phyloP scores from a whole-genome alignment of 208 protist genomes.

The Leishmania amazonensis region DNA sequence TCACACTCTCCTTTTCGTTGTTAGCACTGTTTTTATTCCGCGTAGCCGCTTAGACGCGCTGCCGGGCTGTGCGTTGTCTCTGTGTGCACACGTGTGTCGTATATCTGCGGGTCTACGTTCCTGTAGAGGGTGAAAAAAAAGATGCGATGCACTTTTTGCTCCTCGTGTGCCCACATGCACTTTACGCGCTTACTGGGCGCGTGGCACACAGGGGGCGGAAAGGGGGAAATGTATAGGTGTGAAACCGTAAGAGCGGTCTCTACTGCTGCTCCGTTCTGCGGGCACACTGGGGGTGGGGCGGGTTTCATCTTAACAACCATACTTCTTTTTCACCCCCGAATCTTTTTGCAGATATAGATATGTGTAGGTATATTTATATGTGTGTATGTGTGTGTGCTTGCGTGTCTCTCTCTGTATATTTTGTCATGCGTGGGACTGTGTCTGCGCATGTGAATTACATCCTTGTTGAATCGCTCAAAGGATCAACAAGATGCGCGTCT shows the following conservation, averaged over 20 bases:
- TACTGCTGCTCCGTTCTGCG: neutral
- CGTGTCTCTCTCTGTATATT: neutral
- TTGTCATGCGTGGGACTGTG: neutral
- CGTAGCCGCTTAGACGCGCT: neutral
- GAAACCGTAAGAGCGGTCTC: neutral
- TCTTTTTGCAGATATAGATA: neutral
- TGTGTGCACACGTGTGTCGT: neutral
- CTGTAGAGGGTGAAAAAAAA: neutral
- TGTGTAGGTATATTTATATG: neutral
- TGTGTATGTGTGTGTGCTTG: neutral
- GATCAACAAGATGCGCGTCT: conserved; percentile 2
- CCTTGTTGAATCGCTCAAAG: neutral
- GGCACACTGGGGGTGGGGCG: too few relatives aligned
- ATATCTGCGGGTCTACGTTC: neutral
- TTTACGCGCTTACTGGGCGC: neutral
- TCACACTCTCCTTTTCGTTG: neutral
- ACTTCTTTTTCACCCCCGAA: neutral
- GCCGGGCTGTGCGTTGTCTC: neutral
- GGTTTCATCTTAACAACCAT: neutral
- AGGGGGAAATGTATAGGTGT: neutral
- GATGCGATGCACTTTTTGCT: neutral
- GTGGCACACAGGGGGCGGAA: neutral
- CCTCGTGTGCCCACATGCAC: neutral
- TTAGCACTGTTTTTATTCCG: neutral
- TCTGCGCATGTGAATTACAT: neutral